These are phyloP conservation scores for Candida fluviatilis DNA, from an alignment of 805 yeast species.

Conservation along the genomic window DNA sequence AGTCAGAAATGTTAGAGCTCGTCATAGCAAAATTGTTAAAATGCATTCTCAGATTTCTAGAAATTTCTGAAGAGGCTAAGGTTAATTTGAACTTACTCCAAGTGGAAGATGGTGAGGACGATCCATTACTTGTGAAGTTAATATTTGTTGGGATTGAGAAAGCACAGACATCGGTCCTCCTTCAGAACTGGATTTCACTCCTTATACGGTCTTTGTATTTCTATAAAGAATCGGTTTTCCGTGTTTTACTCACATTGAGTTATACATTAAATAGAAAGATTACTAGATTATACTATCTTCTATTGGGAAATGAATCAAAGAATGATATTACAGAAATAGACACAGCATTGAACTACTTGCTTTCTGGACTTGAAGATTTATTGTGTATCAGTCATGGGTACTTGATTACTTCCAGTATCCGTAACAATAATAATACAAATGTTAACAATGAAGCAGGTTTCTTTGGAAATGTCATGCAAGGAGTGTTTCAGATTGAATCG, in stretches of 20 bases:
- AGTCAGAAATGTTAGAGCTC: slow-evolving; percentile 19
- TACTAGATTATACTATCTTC: slow-evolving; percentile 22
- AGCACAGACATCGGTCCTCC: slow-evolving; percentile 38
- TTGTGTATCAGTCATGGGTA: slow-evolving; percentile 56
- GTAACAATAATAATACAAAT: slow-evolving; percentile 12
- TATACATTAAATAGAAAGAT: slow-evolving; percentile 46
- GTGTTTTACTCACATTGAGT: slow-evolving; percentile 50
- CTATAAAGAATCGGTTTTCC: slow-evolving; percentile 50
- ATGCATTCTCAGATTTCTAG: slow-evolving; percentile 25
- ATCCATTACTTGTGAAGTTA: slow-evolving; percentile 38
- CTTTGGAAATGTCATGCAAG: slow-evolving; percentile 67
- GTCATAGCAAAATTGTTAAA: slow-evolving; percentile 24
- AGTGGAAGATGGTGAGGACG: slow-evolving; percentile 25
- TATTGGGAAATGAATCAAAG: slow-evolving; percentile 14
- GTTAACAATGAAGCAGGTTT: slow-evolving; percentile 40
- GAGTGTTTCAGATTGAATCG: slow-evolving; percentile 72
- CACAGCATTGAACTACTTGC: slow-evolving; percentile 41
- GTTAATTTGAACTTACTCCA: slow-evolving; percentile 25
- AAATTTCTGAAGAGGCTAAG: slow-evolving; percentile 24
- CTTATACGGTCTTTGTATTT: slow-evolving; percentile 49
- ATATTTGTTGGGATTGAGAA: slow-evolving; percentile 46
- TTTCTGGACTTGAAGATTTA: slow-evolving; percentile 63
- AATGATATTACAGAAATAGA: slow-evolving; percentile 32
- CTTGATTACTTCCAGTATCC: slow-evolving; percentile 32
- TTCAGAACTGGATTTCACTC: slow-evolving; percentile 47